Conservation (phyloP, 768 basidiomycete genomes). For the Cantharellus anzutake region DNA sequence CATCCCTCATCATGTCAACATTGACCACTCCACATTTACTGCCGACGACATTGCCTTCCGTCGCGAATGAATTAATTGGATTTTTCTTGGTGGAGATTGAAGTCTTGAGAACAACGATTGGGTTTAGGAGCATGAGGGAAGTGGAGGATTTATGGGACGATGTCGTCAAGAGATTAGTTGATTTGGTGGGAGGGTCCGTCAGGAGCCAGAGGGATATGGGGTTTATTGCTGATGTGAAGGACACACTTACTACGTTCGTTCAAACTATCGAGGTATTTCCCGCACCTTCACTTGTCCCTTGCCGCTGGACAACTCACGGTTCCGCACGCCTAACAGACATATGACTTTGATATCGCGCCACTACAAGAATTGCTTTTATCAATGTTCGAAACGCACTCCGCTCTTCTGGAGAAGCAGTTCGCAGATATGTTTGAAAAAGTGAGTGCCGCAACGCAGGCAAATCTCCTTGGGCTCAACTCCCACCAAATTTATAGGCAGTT, state of each 20-base stretch:
- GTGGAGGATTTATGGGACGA: constrained; percentile 93
- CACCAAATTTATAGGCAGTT: constrained; percentile 3
- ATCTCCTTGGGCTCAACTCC: neutral
- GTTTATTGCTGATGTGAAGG: constrained; percentile 64
- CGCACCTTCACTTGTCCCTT: neutral
- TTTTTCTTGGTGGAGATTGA: constrained; percentile 95
- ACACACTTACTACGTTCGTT: constrained; percentile 64
- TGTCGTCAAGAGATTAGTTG: constrained; percentile 52
- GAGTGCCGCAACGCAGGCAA: constrained; percentile 12
- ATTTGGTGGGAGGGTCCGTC: constrained; percentile 54
- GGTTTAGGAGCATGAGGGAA: constrained; percentile 78
- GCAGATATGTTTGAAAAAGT: constrained; percentile 67
- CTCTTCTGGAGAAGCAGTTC: constrained; percentile 64
- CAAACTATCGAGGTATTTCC: constrained; percentile 71
- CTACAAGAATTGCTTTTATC: constrained; percentile 72
- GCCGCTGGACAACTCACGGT: neutral
- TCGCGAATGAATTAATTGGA: constrained; percentile 87
- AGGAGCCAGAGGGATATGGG: constrained; percentile 61
- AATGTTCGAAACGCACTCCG: constrained; percentile 78
- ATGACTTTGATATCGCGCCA: constrained; percentile 67
- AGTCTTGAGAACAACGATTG: constrained; percentile 72
- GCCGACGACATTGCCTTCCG: constrained; percentile 39
- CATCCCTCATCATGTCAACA: constrained; percentile 75
- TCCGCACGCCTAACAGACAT: constrained; percentile 32
- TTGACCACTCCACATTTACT: constrained; percentile 27